phyloP scores from a whole-genome alignment of 306 rosid species.

The Castanospermum australe region DNA sequence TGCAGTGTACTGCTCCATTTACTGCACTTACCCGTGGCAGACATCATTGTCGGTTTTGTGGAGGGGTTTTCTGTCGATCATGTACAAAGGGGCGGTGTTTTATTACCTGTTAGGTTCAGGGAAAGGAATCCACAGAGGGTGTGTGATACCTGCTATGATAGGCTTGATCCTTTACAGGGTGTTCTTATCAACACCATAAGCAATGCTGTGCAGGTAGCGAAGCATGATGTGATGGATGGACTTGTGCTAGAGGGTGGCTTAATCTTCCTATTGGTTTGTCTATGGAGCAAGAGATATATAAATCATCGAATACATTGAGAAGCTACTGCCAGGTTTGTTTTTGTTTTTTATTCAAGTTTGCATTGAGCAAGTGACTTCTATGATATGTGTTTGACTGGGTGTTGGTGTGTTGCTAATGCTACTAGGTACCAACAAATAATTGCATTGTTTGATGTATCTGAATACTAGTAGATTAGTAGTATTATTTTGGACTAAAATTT shows the following conservation, averaged over 20 bases:
- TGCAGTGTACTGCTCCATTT: conserved; percentile 82
- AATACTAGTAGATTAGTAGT: not conserved
- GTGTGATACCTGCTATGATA: conserved; percentile 92
- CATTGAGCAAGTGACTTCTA: not conserved
- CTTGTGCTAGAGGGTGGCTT: conserved; percentile 92
- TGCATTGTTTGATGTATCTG: not conserved
- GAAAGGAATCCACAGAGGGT: conserved; percentile 98
- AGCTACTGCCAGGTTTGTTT: conserved; percentile 80
- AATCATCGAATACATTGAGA: conserved; percentile 85
- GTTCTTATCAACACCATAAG: conserved; percentile 83
- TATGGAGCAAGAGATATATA: conserved; percentile 96
- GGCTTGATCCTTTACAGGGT: conserved; percentile 93
- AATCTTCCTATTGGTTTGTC: conserved; percentile 88
- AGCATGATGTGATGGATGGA: conserved; percentile 97
- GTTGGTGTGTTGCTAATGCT: not conserved
- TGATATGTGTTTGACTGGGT: not conserved
- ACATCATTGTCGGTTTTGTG: conserved; percentile 98
- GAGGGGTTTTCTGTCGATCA: conserved; percentile 81
- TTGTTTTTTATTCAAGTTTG: not conserved
- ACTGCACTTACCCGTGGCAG: conserved; percentile 90
- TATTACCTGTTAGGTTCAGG: conserved; percentile 82
- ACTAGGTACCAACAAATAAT: not conserved
- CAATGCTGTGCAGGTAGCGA: conserved; percentile 85
- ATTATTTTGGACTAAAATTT: conserved; percentile 19
- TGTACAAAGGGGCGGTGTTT: conserved; percentile 90